Percentiles rank a stretch among this genome's conserved stretches.
phyloP scores from a whole-genome alignment of 805 yeast species.

The Jamesozyma spencerorum region DNA sequence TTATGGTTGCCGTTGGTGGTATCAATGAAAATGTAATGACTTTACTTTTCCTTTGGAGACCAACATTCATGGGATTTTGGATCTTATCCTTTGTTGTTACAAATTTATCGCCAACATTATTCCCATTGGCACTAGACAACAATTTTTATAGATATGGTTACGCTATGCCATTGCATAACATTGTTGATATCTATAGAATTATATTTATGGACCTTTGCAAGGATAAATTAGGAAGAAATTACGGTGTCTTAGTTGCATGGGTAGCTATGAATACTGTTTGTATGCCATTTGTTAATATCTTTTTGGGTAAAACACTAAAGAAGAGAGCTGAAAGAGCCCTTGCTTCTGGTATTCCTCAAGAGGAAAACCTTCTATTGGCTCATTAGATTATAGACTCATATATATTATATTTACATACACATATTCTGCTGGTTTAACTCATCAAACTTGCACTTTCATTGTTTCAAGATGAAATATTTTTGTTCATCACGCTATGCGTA shows the following conservation, averaged over 20 bases:
- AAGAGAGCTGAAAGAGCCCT: slow-evolving; percentile 15
- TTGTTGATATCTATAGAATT: slow-evolving; percentile 52
- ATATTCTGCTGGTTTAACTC: no score
- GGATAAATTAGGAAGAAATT: slow-evolving; percentile 49
- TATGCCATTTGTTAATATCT: slow-evolving; percentile 38
- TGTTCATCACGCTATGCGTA: no score
- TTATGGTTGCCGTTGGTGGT: slow-evolving; percentile 71
- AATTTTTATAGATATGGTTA: slow-evolving; percentile 54
- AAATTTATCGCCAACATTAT: slow-evolving; percentile 61
- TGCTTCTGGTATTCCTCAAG: no score
- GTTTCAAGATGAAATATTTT: no score
- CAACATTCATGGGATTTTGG: slow-evolving; percentile 66
- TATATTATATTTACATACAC: no score
- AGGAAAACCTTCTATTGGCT: no score
- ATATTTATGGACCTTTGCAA: slow-evolving; percentile 48
- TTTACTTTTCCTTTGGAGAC: slow-evolving; percentile 42
- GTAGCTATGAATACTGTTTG: slow-evolving; percentile 38
- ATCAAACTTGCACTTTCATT: no score
- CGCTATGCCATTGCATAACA: slow-evolving; percentile 60
- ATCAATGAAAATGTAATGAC: slow-evolving; percentile 59
- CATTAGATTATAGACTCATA: no score
- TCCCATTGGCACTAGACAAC: slow-evolving; percentile 51
- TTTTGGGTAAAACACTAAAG: slow-evolving; percentile 33
- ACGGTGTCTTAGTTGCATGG: slow-evolving; percentile 56
- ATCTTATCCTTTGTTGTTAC: slow-evolving; percentile 56